These are phyloP conservation scores for Candida boidinii DNA, from an alignment of 805 yeast genomes.

Conservation along the genomic window DNA sequence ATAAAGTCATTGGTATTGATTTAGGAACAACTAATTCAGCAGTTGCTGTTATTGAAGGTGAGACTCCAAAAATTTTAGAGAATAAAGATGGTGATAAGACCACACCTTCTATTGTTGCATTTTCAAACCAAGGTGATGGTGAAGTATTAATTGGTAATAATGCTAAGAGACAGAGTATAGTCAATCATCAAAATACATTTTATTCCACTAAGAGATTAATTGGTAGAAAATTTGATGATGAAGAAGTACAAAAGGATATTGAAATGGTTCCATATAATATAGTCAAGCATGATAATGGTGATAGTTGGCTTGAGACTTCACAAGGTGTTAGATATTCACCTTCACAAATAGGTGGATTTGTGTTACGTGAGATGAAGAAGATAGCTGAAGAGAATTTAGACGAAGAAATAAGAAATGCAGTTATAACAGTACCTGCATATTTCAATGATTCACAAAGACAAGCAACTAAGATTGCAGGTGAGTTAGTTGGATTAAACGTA, in stretches of 20 bases:
- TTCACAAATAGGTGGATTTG: slow-evolving; percentile 90
- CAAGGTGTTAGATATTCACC: slow-evolving; percentile 86
- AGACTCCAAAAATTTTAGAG: slow-evolving; percentile 69
- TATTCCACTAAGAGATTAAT: slow-evolving; percentile 93
- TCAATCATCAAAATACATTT: slow-evolving; percentile 88
- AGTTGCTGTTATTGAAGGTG: slow-evolving; percentile 77
- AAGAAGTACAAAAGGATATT: slow-evolving; percentile 86
- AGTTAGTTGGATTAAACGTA: slow-evolving; percentile 85
- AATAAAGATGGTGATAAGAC: slow-evolving; percentile 72
- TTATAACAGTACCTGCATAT: slow-evolving; percentile 84
- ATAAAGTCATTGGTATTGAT: slow-evolving; percentile 77
- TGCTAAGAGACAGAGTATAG: slow-evolving; percentile 94
- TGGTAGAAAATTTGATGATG: slow-evolving; percentile 86
- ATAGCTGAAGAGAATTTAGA: slow-evolving; percentile 82
- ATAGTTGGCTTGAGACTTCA: slow-evolving; percentile 87
- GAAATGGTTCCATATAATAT: slow-evolving; percentile 85
- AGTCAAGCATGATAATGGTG: slow-evolving; percentile 85
- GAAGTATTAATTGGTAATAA: slow-evolving; percentile 90
- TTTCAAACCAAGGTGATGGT: slow-evolving; percentile 77
- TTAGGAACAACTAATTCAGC: slow-evolving; percentile 88
- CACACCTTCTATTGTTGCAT: slow-evolving; percentile 92
- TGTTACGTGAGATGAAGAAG: slow-evolving; percentile 90
- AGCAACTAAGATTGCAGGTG: slow-evolving; percentile 93
- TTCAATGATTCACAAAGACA: slow-evolving; percentile 86
- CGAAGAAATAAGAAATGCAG: slow-evolving; percentile 77